These are phyloP conservation scores for Phytophthora citrophthora DNA, from an alignment of 352 stramenopile species.

Conservation along the genomic window DNA sequence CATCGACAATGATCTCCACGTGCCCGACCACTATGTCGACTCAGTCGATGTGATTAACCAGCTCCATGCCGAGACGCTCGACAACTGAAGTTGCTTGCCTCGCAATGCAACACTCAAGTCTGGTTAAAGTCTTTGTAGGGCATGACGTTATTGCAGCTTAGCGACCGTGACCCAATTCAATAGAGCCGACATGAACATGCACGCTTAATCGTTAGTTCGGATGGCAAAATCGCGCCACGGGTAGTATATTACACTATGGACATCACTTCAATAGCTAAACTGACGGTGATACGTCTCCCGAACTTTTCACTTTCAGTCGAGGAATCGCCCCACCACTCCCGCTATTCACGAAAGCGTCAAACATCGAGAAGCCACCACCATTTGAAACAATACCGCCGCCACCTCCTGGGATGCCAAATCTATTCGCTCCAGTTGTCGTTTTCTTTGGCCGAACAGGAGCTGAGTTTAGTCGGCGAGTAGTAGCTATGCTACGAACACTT, in stretches of 20 bases:
- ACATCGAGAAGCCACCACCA: conserved; percentile 51
- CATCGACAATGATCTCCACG: conserved; percentile 59
- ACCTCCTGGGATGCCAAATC: conserved; percentile 31
- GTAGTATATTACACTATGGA: conserved; percentile 40
- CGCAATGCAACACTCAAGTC: no score
- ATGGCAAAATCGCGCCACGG: conserved; percentile 5
- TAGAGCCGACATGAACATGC: no score
- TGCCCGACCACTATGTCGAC: conserved; percentile 72
- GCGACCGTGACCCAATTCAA: conserved; percentile 2
- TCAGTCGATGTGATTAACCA: conserved; percentile 81
- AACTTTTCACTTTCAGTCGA: conserved; percentile 50
- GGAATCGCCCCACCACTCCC: conserved; percentile 44
- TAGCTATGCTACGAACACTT: conserved; percentile 24
- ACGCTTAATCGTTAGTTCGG: background rate
- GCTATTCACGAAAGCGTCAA: conserved; percentile 82
- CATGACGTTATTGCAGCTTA: background rate
- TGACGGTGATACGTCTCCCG: conserved; percentile 28
- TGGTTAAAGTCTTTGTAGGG: background rate
- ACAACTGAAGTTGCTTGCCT: conserved; percentile 32
- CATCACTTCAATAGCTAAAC: conserved; percentile 27
- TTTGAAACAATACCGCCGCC: conserved; percentile 15
- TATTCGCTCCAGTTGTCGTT: conserved; percentile 42
- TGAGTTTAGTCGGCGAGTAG: conserved; percentile 48
- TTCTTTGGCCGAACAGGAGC: conserved; percentile 50
- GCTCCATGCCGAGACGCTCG: conserved; percentile 52